A percentile compares a stretch with the other conserved stretches of the same genome.
These are phyloP conservation scores for Tylopilus felleus DNA, from an alignment of 768 basidiomycete genomes.

Conservation along the genomic window DNA sequence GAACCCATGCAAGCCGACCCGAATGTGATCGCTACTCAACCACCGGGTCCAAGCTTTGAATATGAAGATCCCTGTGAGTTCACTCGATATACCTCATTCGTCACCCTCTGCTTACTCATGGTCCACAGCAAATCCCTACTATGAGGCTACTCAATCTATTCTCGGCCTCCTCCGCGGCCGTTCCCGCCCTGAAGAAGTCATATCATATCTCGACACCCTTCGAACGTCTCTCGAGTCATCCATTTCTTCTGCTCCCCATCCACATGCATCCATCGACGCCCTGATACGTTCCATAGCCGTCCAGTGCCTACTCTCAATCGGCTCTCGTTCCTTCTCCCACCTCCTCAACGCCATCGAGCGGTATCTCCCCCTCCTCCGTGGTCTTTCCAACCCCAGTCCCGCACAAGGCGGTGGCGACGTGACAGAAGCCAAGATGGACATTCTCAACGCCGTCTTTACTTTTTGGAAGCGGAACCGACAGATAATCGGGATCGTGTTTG, in stretches of 20 bases:
- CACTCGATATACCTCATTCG: background rate
- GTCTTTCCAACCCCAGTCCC: constrained; percentile 39
- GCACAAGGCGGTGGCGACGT: constrained; percentile 33
- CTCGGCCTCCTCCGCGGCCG: constrained; percentile 80
- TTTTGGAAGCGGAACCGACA: constrained; percentile 89
- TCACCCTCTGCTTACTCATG: background rate
- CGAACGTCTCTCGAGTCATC: constrained; percentile 55
- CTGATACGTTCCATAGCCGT: constrained; percentile 75
- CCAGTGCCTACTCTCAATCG: constrained; percentile 87
- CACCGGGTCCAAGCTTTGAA: constrained; percentile 77
- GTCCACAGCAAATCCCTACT: constrained; percentile 63
- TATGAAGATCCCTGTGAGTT: constrained; percentile 75
- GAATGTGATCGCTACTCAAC: constrained; percentile 60
- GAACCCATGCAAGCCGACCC: constrained; percentile 71
- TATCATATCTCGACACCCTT: constrained; percentile 67
- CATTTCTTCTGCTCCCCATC: constrained; percentile 52
- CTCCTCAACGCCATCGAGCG: constrained; percentile 97
- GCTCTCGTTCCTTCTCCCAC: constrained; percentile 95
- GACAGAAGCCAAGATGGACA: constrained; percentile 60
- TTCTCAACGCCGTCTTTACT: constrained; percentile 63
- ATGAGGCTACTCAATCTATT: constrained; percentile 75
- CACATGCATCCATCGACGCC: constrained; percentile 56
- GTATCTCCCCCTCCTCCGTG: constrained; percentile 75
- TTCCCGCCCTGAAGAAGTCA: constrained; percentile 76
- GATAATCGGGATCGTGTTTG: constrained; percentile 89